phyloP scores from a whole-genome alignment of 495 filamentous ascomycete species.

The Penicillium riverlandense region DNA sequence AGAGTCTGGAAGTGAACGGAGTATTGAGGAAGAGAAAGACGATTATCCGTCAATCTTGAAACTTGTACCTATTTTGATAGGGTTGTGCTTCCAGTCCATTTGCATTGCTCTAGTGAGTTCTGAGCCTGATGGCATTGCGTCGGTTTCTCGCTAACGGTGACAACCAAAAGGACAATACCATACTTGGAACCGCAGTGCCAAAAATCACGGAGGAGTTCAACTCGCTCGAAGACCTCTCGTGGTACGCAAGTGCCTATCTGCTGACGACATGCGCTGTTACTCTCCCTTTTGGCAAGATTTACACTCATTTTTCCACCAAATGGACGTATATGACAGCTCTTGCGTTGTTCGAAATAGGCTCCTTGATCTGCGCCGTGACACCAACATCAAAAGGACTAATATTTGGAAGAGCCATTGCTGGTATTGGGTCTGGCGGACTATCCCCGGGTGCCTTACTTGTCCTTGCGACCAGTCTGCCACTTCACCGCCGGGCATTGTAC shows the following conservation, averaged over 20 bases:
- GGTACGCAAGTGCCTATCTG: constrained; percentile 68
- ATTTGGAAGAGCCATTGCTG: constrained; percentile 76
- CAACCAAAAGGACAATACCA: constrained; percentile 57
- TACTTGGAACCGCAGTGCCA: constrained; percentile 81
- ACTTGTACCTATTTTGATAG: constrained; percentile 49
- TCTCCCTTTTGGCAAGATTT: constrained; percentile 69
- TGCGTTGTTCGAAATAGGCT: constrained; percentile 74
- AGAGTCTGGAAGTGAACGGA: constrained; percentile 4
- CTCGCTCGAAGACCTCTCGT: constrained; percentile 66
- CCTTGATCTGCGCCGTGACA: constrained; percentile 69
- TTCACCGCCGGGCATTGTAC: constrained; percentile 64
- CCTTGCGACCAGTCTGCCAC: constrained; percentile 67
- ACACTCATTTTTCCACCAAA: constrained; percentile 73
- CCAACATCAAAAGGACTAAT: constrained; percentile 71
- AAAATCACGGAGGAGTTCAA: constrained; percentile 76
- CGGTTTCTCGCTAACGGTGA: not conserved
- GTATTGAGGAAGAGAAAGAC: constrained; percentile 22
- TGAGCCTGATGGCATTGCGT: not conserved
- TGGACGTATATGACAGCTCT: constrained; percentile 66
- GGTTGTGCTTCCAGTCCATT: constrained; percentile 56
- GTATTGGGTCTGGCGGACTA: constrained; percentile 73
- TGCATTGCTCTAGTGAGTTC: constrained; percentile 52
- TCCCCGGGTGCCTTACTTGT: constrained; percentile 79
- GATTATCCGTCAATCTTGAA: constrained; percentile 46
- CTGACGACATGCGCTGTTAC: constrained; percentile 69